These are phyloP conservation scores for Phytophthora pisi DNA, from an alignment of 352 stramenopile genomes.

Conservation along the genomic window DNA sequence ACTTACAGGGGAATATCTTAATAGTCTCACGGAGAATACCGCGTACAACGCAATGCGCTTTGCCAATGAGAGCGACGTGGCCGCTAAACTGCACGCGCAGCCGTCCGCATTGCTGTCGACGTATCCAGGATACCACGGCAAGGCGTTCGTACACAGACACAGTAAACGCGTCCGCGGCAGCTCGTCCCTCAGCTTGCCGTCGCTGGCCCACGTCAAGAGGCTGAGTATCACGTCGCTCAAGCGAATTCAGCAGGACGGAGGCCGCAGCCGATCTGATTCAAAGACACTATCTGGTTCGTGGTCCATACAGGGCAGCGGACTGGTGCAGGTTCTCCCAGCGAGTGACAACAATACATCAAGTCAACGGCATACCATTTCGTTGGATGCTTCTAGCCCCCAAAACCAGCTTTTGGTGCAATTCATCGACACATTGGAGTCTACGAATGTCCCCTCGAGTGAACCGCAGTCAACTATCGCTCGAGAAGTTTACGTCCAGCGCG, in stretches of 20 bases:
- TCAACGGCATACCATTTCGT: neutral
- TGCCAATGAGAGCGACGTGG: neutral
- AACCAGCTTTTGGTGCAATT: neutral
- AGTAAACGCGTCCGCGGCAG: constrained; percentile 3
- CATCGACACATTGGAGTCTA: neutral
- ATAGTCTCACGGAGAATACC: neutral
- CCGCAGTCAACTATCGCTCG: neutral
- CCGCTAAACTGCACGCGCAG: neutral
- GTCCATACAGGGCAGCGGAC: neutral
- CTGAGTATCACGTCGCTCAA: neutral
- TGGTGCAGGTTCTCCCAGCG: neutral
- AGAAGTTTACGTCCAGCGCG: neutral
- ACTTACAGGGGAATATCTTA: neutral
- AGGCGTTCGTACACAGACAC: constrained; percentile 4
- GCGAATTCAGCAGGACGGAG: neutral
- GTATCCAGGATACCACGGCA: constrained; percentile 6
- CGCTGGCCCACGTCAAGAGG: constrained; percentile 1
- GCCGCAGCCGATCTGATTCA: neutral
- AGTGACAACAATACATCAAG: neutral
- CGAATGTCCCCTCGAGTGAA: neutral
- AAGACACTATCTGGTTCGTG: neutral
- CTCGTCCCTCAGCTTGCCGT: neutral
- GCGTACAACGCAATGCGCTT: neutral
- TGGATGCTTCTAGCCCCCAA: neutral
- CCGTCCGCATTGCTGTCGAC: constrained; percentile 2